phyloP scores from a whole-genome alignment of 2,329 filamentous ascomycete genomes.

The Alternaria angustiovoidea region DNA sequence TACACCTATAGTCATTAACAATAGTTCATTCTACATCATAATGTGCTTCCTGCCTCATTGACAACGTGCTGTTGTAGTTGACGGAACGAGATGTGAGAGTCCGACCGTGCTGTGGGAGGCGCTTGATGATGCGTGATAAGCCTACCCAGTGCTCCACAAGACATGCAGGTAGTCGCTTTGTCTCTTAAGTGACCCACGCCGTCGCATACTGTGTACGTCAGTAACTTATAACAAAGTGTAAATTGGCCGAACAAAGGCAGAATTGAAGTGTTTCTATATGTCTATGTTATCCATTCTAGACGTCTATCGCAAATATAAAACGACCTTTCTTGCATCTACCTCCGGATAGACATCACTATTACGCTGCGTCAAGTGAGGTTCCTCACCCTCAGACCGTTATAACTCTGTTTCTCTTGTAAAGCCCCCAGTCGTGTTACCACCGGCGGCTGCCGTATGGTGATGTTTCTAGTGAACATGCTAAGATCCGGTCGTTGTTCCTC shows the following conservation, averaged over 20 bases:
- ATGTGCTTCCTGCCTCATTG: too few species aligned
- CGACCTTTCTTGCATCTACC: not conserved
- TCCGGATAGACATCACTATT: not conserved
- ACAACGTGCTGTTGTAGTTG: not conserved
- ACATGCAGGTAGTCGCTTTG: slow-evolving; percentile 3
- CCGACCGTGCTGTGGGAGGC: not conserved
- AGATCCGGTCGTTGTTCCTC: slow-evolving; percentile 33
- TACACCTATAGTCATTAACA: not conserved
- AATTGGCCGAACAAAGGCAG: not conserved
- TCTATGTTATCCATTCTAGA: not conserved
- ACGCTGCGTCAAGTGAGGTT: too few species aligned
- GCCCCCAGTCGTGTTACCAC: slow-evolving; percentile 14
- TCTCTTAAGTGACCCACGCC: too few species aligned
- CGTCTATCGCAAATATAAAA: not conserved
- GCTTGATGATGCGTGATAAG: not conserved
- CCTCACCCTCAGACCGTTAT: not conserved
- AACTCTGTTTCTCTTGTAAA: not conserved
- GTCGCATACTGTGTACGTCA: not conserved
- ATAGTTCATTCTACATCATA: not conserved
- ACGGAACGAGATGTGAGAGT: not conserved
- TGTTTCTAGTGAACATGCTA: slow-evolving; percentile 26
- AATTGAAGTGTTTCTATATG: not conserved
- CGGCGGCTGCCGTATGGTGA: slow-evolving; percentile 13
- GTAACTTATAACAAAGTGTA: not conserved
- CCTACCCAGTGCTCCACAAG: not conserved